A percentile compares a stretch with the other conserved stretches of the same genome.
These are phyloP conservation scores for Rhynchosporium secalis DNA, from an alignment of 2,329 filamentous ascomycete species.

Conservation along the genomic window DNA sequence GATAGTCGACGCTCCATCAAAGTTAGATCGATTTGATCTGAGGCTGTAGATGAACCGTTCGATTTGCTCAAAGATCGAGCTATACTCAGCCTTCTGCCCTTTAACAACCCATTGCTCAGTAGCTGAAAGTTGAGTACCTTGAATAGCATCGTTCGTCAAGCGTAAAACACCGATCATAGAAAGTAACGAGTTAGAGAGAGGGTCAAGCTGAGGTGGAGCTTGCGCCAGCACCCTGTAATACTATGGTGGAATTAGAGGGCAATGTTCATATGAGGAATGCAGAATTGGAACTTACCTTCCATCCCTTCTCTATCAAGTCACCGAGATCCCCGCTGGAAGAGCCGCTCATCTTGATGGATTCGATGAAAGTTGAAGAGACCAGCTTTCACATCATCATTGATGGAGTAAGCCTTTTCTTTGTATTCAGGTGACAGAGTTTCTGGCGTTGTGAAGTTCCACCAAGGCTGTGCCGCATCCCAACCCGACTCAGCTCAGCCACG, in stretches of 20 bases:
- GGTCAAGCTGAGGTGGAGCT: constrained; percentile 1
- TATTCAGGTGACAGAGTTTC: background rate
- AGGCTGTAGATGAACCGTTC: constrained; percentile 1
- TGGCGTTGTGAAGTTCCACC: background rate
- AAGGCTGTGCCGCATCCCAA: constrained; percentile 11
- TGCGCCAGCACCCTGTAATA: constrained; percentile 2
- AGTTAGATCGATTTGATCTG: constrained; percentile 8
- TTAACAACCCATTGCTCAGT: constrained; percentile 7
- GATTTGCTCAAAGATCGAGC: background rate
- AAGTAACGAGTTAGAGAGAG: constrained; percentile 8
- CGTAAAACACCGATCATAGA: constrained; percentile 6
- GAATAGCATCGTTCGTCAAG: constrained; percentile 2
- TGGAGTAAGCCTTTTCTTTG: background rate
- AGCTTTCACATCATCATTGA: background rate
- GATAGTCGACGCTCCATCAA: constrained; percentile 7
- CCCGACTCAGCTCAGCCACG: background rate
- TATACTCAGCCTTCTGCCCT: background rate
- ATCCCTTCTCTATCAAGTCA: constrained; percentile 2
- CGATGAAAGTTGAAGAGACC: background rate
- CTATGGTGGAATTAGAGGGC: background rate
- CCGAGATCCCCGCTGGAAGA: background rate
- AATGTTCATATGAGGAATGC: background rate
- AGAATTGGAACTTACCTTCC: constrained; percentile 3
- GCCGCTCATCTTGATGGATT: background rate
- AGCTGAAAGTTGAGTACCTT: constrained; percentile 6